Base-by-base conservation (phyloP, 257 asterid genomes). In the Linderniella brevidens region DNA sequence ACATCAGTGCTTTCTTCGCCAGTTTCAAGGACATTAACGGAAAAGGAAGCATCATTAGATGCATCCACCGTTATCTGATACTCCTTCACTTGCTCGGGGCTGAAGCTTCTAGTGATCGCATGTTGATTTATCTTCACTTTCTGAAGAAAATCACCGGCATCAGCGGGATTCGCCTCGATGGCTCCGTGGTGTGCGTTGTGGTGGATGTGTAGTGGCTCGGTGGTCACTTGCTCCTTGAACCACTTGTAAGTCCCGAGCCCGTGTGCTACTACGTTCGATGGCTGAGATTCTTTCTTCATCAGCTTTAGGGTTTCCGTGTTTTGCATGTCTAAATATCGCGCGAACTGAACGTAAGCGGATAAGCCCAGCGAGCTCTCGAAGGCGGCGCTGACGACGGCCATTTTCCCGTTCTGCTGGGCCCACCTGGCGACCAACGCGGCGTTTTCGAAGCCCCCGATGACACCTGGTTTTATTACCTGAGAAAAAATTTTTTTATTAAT, bases 241-340 rank as follows among this genome's bases (percentile, higher is more conserved):
- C 98, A 90, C 58, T 56, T 72, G 73, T 85, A 90, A 9, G 96
- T 90, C 59, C 96, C 96, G 19, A 90, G 88, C 48, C 98, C 98
- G 40, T 90, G 98, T 29, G 87, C 83, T 32, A 64, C 35, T 44
- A n/a, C n/a, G n/a, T 52, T 10, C 11, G 57, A 53, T n/a, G n/a
- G n/a, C 35, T 54, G 69, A 8, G 68, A 63, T 43, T 73, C 77
- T 68, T 71, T 70, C 41, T 71, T 73, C 73, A 57, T 61, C 52
- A 64, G 35, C 37, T 55, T 61, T 48, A 48, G 69, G 38, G 69
- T 69, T 58, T 76, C 92, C n/a, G 66, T 66, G 25, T 66, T 64
- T 71, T 81, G 93, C 59, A 78, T 61, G 70, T 80, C 96, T 17
- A 88, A 69, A 64, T 68, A 79, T 53, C 65, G 50, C 10, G 96